Conservation (phyloP, 768 basidiomycete genomes). For the Podaxis sp. region DNA sequence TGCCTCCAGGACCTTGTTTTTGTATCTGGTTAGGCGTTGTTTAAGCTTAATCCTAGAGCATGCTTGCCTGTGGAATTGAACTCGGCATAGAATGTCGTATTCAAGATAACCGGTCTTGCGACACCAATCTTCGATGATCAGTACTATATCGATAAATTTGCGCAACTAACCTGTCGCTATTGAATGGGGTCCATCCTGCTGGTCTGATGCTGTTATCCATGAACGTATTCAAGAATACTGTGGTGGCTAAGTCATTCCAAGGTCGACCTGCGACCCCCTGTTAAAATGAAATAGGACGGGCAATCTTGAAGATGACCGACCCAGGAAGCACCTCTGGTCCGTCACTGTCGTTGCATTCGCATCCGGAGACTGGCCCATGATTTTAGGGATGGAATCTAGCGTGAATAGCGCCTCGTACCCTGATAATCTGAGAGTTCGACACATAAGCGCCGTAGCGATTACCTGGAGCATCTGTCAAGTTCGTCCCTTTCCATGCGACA, state of each 20-base stretch:
- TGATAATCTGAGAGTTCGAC: constrained; percentile 50
- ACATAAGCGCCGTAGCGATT: constrained; percentile 60
- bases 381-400: background rate
- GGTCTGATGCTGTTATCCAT: constrained; percentile 59
- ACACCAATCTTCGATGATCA: background rate
- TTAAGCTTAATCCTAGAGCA: background rate
- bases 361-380: constrained; percentile 48
- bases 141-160: background rate
- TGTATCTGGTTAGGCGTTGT: background rate
- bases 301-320: constrained; percentile 20
- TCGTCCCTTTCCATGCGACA: constrained; percentile 62
- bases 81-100: constrained; percentile 60
- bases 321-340: constrained; percentile 47
- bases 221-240: constrained; percentile 50
- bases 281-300: background rate
- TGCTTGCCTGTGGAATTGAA: constrained; percentile 47
- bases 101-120: constrained; percentile 42
- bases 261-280: constrained; percentile 38
- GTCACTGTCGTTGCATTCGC: constrained; percentile 49
- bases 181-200: constrained; percentile 50
- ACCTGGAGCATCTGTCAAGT: constrained; percentile 46
- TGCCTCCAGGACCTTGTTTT: constrained; percentile 54
- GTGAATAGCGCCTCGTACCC: constrained; percentile 33
- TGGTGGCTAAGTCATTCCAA: constrained; percentile 59
- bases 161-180: constrained; percentile 32